phyloP scores from a whole-genome alignment of 495 filamentous ascomycete genomes.

The Podospora tetraspora region DNA sequence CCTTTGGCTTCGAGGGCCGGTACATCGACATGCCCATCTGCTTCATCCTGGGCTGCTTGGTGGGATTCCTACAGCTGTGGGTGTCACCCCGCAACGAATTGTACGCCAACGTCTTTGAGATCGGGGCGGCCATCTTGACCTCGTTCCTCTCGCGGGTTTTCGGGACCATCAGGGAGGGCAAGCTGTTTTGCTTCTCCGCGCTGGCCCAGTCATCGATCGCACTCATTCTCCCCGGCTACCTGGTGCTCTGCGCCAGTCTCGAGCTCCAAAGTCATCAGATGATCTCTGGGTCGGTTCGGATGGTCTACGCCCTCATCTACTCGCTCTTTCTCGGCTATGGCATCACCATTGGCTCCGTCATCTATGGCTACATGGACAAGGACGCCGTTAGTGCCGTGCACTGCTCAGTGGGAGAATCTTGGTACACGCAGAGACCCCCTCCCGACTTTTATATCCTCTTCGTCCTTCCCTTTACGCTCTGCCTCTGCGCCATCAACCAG shows the following conservation, averaged over 20 bases:
- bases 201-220: constrained; percentile 88
- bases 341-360: constrained; percentile 86
- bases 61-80: constrained; percentile 77
- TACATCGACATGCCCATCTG: constrained; percentile 83
- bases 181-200: constrained; percentile 86
- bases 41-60: constrained; percentile 77
- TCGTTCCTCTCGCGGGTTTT: constrained; percentile 88
- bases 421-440: constrained; percentile 49
- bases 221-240: constrained; percentile 78
- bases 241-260: constrained; percentile 66
- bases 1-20: constrained; percentile 85
- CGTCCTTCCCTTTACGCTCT: constrained; percentile 75
- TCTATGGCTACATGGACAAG: constrained; percentile 77
- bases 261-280: constrained; percentile 85
- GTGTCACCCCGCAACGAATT: constrained; percentile 74
- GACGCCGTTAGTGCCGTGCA: constrained; percentile 68
- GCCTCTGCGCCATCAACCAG: constrained; percentile 80
- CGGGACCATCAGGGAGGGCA: constrained; percentile 67
- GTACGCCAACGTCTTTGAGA: constrained; percentile 86
- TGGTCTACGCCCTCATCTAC: constrained; percentile 96
- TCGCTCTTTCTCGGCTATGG: constrained; percentile 95
- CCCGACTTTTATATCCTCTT: constrained; percentile 65
- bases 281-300: constrained; percentile 84
- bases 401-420: constrained; percentile 44
- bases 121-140: constrained; percentile 77